Base-by-base conservation (phyloP, 2,329 filamentous ascomycete species). In the Xylariomycetidae sp. region DNA sequence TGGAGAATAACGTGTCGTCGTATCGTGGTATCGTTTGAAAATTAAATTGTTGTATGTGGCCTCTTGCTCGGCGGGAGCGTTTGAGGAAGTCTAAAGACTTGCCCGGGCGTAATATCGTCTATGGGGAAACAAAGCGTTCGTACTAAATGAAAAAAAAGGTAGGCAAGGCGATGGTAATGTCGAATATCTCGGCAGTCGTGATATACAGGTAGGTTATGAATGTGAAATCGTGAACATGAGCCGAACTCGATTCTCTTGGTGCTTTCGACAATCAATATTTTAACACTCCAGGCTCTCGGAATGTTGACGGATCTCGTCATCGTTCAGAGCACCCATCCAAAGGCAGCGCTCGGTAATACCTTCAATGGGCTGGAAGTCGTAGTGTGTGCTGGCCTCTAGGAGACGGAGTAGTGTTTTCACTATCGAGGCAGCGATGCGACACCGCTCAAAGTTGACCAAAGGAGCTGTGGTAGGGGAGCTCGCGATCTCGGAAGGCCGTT, bases 371-470 rank as follows among this genome's bases (percentile, higher is more conserved):
- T 80, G 72, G 55, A 90, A 88, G 6, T 67, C 63, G 56, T 90
- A 92, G 36, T 78, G 72, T 15, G 80, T 77, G 54, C 85, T 89
- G 2, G 84, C 82, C 59, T 92, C 86, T 8, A 92, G 67, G n/a
- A 92, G 66, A 15, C 86, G 72, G 25, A 90, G 64, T 25, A 92
- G 64, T 30, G 83, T 87, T 67, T 92, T 92, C 44, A 90, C 81
- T 25, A 89, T 82, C 1, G 74, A 72, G 4, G 86, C 86, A 16
- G 82, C 80, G 19, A 78, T 82, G 40, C 87, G 82, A 48, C 84
- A 88, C 37, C 84, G 74, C 63, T 90, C 85, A 62, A 92, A 92
- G 58, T 92, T 92, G 48, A 92, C 75, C 27, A 92, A 66, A 11
- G 80, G 80, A 40, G 84, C 74, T 5, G 76, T 76, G 0, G 67